These are phyloP conservation scores for Tardiomyces digboiensis DNA, from an alignment of 1,139 yeast genomes.

Conservation along the genomic window DNA sequence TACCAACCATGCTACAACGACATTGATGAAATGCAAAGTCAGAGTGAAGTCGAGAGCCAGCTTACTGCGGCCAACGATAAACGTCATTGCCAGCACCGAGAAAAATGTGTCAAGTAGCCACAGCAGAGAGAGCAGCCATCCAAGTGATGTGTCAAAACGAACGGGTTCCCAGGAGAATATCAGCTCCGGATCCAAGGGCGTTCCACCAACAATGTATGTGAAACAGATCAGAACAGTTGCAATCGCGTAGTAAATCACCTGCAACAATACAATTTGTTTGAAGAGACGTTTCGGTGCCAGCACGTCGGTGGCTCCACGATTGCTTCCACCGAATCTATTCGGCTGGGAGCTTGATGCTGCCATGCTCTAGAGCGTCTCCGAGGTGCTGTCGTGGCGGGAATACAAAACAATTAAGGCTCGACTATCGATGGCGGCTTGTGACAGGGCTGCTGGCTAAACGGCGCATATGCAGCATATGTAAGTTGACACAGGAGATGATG, in stretches of 20 bases:
- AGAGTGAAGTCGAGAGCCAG: conserved; percentile 94
- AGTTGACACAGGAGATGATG: too few relatives aligned
- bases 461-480: too few relatives aligned
- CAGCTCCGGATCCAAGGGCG: conserved; percentile 47
- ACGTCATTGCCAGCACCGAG: conserved; percentile 65
- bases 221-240: conserved; percentile 27
- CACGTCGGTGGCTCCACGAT: conserved; percentile 6
- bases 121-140: conserved; percentile 57
- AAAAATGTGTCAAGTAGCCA: conserved; percentile 70
- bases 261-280: conserved; percentile 29
- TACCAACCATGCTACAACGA: conserved; percentile 58
- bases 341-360: too few relatives aligned
- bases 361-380: too few relatives aligned
- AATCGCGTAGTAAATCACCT: conserved; percentile 26
- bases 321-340: too few relatives aligned
- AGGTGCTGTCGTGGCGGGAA: too few relatives aligned
- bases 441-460: too few relatives aligned
- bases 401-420: too few relatives aligned
- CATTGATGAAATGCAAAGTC: conserved; percentile 75
- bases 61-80: conserved; percentile 86
- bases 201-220: conserved; percentile 28
- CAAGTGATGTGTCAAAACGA: conserved; percentile 68
- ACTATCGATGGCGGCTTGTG: too few relatives aligned
- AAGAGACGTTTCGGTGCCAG: conserved; percentile 31
- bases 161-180: conserved; percentile 78